phyloP scores from a whole-genome alignment of 2,329 filamentous ascomycete genomes.

The Trichothecium roseum region DNA sequence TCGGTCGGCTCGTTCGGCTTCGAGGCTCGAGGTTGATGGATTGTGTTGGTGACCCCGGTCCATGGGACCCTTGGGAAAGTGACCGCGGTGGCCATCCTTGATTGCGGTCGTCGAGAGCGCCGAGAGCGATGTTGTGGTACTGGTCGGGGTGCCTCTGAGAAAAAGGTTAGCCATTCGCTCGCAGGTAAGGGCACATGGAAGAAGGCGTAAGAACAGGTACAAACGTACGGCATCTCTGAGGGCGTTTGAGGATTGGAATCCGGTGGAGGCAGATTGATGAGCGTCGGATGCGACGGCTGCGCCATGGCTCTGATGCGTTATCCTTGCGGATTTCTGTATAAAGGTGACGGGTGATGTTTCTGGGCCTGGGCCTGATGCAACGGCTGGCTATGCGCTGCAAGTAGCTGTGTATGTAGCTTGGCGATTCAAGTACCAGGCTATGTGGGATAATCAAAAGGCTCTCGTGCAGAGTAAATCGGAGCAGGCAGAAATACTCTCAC shows the following conservation, averaged over 20 bases:
- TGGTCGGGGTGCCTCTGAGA: conserved; percentile 79
- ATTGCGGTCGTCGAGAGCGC: conserved; percentile 88
- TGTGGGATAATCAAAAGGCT: too few relatives aligned
- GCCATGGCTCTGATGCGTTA: conserved; percentile 20
- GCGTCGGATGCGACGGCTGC: conserved; percentile 44
- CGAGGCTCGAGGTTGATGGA: conserved; percentile 59
- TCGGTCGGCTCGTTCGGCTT: conserved; percentile 86
- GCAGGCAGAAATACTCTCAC: too few relatives aligned
- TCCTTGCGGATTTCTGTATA: too few relatives aligned
- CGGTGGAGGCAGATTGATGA: conserved; percentile 77
- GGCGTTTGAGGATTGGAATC: conserved; percentile 77
- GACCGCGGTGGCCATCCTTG: conserved; percentile 88
- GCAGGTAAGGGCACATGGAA: conserved; percentile 2
- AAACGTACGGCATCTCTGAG: conserved; percentile 75
- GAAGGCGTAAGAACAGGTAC: not conserved
- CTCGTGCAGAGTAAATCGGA: too few relatives aligned
- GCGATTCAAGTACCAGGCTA: too few relatives aligned
- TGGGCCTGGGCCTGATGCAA: too few relatives aligned
- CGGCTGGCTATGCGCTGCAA: too few relatives aligned
- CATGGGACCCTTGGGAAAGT: conserved; percentile 46
- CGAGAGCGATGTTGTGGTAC: conserved; percentile 82
- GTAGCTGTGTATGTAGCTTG: too few relatives aligned
- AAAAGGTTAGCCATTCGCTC: conserved; percentile 7
- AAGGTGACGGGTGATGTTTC: too few relatives aligned
- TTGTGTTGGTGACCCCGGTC: conserved; percentile 48